Evolutionary conservation across 75 land plant species (phyloP), one percentile per base, ranked within the genome.

Genomic region (Pinus albicaulis): DNA sequence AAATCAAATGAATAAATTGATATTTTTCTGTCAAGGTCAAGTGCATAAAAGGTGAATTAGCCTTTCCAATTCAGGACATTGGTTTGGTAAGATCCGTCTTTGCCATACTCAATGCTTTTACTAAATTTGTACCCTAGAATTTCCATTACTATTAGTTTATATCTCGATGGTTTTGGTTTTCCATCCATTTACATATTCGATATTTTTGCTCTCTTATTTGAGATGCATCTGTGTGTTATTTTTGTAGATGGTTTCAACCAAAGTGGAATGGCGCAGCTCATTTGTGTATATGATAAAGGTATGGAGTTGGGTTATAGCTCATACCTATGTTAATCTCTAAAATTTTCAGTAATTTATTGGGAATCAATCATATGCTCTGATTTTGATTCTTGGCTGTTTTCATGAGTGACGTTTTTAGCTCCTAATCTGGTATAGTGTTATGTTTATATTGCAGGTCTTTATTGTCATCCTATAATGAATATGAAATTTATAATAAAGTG

Each of bases 281-380:
- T 86, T 83, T 64, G 83, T 86, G 57, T 89, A 86, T 72, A 13
- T 82, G 15, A 82, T 89, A 61, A 86, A 86, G 91, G 93, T 90
- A 83, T 38, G 20, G 2, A 66, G 44, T 38, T 7, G 5, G 11
- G 48, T 66, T 38, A 19, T 44, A 38, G 8, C 5, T 61, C 59
- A 20, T 0, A 22, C 23, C 57, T 34, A 25, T 66, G 23, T 22
- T 76, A 62, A 8, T 20, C 57, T 31, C 71, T 12, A 55, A 55
- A 53, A 72, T 24, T 15, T 8, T 0, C 19, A 53, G 74, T 53
- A 15, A 22, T 55, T n/a, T 48, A 53, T 17, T 26, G 19, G 34
- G 48, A 52, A 26, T 6, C 28, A 17, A n/a, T 72, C 23, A 10
- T 23, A 41, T 48, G 57, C 12, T 25, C 3, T 72, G 57, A 53